Base-by-base conservation (phyloP, 345 rosid genomes). In the Erysimum cheiranthoides region DNA sequence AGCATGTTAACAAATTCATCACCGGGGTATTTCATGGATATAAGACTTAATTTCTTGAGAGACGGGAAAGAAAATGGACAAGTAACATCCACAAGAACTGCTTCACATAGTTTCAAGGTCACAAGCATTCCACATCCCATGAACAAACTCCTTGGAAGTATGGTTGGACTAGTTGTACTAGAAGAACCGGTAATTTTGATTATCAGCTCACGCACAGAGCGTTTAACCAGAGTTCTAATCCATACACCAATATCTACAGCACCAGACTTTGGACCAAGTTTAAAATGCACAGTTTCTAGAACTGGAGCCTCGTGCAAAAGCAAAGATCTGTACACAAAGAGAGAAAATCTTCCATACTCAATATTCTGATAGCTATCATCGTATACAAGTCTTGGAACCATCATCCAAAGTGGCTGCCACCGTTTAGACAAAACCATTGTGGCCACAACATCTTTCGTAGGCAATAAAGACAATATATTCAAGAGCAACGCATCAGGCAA, bases 361-460 rank as follows among this genome's bases (percentile, higher is more conserved):
- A 12, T 40, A 4, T 12, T 4, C 6, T 40, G 46, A 12, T 40
- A 40, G n/a, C 46, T 40, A 40, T 40, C 46, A 12, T 40, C n/a
- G 46, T 40, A 40, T n/a, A 11, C n/a, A 40, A 40, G 46, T 5
- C n/a, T 12, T 40, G 61, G 40, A 21, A 31, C 61, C 35, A 31
- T 8, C 61, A 8, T 57, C 65, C 65, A 58, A 58, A 58, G 63
- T 16, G 5, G 16, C 21, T 21, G 4, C 63, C 63, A 58, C 1
- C 63, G 63, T 21, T 60, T 60, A 3, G 65, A 60, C 31, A 60
- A 38, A 36, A 60, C 16, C 65, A 60, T 36, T 36, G 65, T 60
- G 8, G 31, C 9, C 16, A 61, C 32, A 10, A 36, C 65, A 18
- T 36, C 65, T 60, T 60, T 18, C 12, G 46, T 51, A 34, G 65